Evolutionary conservation across 2,329 filamentous ascomycete species (phyloP).

Genomic region (Fusarium compactum): DNA sequence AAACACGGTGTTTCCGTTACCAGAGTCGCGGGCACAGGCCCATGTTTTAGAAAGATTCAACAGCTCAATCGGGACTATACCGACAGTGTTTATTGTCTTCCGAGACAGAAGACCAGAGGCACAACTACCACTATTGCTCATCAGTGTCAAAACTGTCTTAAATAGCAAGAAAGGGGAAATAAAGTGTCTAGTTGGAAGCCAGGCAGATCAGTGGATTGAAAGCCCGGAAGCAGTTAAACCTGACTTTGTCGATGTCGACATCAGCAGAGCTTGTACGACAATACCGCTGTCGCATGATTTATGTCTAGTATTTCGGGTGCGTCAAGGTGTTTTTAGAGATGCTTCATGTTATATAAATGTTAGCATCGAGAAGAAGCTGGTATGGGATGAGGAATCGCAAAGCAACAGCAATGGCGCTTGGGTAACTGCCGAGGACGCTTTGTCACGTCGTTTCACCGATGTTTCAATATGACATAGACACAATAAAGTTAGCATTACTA

Average conservation of each 20-base stretch:
- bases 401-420: background rate
- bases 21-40: background rate
- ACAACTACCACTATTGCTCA: background rate
- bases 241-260: background rate
- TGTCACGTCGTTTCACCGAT: conserved; percentile 7
- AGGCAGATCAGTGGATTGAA: background rate
- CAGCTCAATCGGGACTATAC: background rate
- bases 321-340: background rate
- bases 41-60: background rate
- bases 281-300: background rate
- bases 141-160: background rate
- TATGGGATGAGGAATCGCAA: background rate
- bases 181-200: background rate
- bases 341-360: conserved; percentile 4
- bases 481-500: background rate
- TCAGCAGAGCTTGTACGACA: background rate
- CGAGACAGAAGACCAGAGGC: fast-evolving
- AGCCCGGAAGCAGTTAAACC: background rate
- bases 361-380: background rate
- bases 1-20: background rate
- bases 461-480: background rate
- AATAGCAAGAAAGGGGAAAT: background rate
- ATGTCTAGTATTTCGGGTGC: background rate
- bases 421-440: background rate
- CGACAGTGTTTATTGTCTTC: background rate